These are phyloP conservation scores for Tulasnella sp. DNA, from an alignment of 768 basidiomycete species.

Conservation along the genomic window DNA sequence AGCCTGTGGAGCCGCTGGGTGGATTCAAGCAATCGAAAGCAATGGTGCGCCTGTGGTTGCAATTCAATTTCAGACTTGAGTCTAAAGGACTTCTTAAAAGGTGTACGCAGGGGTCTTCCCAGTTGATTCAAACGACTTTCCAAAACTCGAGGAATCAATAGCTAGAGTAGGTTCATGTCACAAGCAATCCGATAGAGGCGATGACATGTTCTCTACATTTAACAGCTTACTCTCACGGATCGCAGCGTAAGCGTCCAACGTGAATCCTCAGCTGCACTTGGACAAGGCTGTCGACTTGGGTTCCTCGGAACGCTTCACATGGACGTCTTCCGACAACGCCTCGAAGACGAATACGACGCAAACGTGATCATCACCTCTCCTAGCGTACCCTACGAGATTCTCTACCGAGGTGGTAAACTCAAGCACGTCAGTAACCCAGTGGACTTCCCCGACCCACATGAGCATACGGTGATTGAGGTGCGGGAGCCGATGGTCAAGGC, in stretches of 20 bases:
- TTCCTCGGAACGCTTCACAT: slow-evolving; percentile 95
- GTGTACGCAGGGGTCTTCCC: slow-evolving; percentile 95
- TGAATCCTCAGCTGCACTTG: slow-evolving; percentile 88
- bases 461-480: slow-evolving; percentile 62
- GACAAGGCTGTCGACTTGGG: slow-evolving; percentile 90
- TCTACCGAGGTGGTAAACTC: slow-evolving; percentile 50
- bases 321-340: slow-evolving; percentile 89
- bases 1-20: slow-evolving; percentile 70
- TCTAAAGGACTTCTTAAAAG: slow-evolving; percentile 34
- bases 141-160: slow-evolving; percentile 92
- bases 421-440: slow-evolving; percentile 84
- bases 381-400: slow-evolving; percentile 85
- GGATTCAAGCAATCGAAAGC: slow-evolving; percentile 89
- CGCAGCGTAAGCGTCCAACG: slow-evolving; percentile 83
- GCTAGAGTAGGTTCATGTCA: slow-evolving; percentile 53
- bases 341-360: slow-evolving; percentile 95
- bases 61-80: not conserved
- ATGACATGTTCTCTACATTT: slow-evolving; percentile 13
- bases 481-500: slow-evolving; percentile 92
- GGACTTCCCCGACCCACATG: slow-evolving; percentile 81
- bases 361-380: slow-evolving; percentile 94
- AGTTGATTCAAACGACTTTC: slow-evolving; percentile 81
- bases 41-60: slow-evolving; percentile 54
- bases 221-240: slow-evolving; percentile 73
- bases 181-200: slow-evolving; percentile 11